A percentile compares a stretch with the other conserved stretches of the same genome.
Evolutionary conservation across 2,329 filamentous ascomycete species (phyloP).

Genomic region (Clarireedia monteithiana): DNA sequence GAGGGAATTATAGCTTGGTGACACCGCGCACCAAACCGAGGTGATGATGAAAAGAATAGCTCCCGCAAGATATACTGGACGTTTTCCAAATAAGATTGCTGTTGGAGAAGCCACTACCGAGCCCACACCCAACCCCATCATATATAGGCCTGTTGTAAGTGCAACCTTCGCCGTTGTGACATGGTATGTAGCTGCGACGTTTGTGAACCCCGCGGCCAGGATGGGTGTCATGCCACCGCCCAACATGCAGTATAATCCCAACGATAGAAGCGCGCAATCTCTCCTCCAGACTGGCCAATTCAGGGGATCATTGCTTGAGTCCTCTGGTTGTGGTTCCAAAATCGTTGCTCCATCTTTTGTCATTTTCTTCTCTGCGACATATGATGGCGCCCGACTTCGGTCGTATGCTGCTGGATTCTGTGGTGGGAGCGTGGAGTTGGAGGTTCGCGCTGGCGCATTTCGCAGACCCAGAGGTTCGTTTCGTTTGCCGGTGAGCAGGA

Average conservation of each 20-base stretch:
- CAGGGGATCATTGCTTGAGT: conserved; percentile 81
- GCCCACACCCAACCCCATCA: conserved; percentile 85
- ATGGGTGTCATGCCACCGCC: conserved; percentile 90
- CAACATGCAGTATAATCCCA: conserved; percentile 89
- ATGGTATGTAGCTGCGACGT: conserved; percentile 61
- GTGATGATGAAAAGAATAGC: conserved; percentile 70
- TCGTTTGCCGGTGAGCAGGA: conserved; percentile 46
- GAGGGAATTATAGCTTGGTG: conserved; percentile 71
- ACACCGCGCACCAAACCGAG: conserved; percentile 78
- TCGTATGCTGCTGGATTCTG: conserved; percentile 6
- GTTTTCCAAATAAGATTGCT: conserved; percentile 83
- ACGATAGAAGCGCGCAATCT: conserved; percentile 68
- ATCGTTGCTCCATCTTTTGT: conserved; percentile 79
- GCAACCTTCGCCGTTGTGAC: conserved; percentile 68
- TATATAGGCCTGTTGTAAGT: conserved; percentile 84
- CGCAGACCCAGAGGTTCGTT: conserved; percentile 53
- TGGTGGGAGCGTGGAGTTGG: conserved; percentile 42
- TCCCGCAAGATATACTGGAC: conserved; percentile 78
- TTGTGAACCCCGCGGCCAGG: conserved; percentile 79
- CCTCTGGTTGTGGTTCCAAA: conserved; percentile 84
- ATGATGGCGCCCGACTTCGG: conserved; percentile 10
- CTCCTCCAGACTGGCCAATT: conserved; percentile 84
- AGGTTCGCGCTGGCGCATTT: conserved; percentile 47
- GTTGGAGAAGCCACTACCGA: conserved; percentile 81
- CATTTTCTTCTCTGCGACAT: conserved; percentile 53